Evolutionary conservation across 805 yeast genomes (phyloP), one percentile per base, ranked within the genome.

Genomic region (Zygoascus flipseniorum): DNA sequence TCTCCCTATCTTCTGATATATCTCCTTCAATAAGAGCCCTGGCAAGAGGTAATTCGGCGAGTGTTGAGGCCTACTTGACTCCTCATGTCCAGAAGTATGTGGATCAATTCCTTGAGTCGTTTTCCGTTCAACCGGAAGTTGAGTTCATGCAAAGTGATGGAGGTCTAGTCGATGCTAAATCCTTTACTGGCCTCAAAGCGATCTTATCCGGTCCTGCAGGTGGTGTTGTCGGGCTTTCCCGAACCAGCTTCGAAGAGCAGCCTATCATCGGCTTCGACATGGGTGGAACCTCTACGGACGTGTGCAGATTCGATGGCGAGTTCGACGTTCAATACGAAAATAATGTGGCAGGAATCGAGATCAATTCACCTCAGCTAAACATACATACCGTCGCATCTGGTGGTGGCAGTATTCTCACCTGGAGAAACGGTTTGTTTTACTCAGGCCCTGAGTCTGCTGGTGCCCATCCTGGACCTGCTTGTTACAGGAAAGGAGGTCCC

Each of bases 121-220:
- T 77, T 14, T 69, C 71, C 10, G 57, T 63, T 8, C 67, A 65
- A 1, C 57, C 59, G 28, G 61, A 51, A 58, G 69, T 52, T 56
- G 56, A 62, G 50, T 90, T 92, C 68, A 90, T 90, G 97, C 96
- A 90, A 69, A 85, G 95, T n/a, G 96, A 90, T 67, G 98, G 98
- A 55, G 97, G 97, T 2, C 76, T 90, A 55, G 89, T 89, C 26
- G 88, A 88, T 54, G 89, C 92, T 60, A 73, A 79, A 26, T 76
- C 79, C 50, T 90, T 90, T 66, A 83, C 96, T 0, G 98, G 98
- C 1, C 72, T 90, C 37, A 77, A 81, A 60, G 95, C 97, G 2
- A 86, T 90, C 50, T 70, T 90, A 42, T 87, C 96, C 1, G 98
- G 98, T 1, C 98, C 98, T 1, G 98, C 97, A 8, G 98, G 97